Percentiles rank a stretch among this genome's conserved stretches.
phyloP scores from a whole-genome alignment of 345 rosid species.

The Psidium friedrichsthalianum region DNA sequence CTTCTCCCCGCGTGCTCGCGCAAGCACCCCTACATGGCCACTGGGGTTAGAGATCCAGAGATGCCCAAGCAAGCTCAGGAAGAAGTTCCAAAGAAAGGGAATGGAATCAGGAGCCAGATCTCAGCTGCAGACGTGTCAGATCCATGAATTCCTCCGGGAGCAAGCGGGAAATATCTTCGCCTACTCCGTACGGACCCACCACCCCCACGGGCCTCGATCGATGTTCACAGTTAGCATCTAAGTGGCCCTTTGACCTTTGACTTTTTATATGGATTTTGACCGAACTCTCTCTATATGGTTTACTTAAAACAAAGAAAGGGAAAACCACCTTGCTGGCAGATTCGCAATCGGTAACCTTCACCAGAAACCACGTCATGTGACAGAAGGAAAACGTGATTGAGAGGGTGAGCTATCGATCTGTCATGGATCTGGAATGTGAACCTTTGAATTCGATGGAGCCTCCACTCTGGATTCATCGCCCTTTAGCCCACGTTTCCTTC shows the following conservation, averaged over 20 bases:
- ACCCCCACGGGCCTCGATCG: not conserved
- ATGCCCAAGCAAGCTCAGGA: not conserved
- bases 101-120: not conserved
- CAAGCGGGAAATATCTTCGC: not conserved
- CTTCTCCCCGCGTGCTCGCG: no score
- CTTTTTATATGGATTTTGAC: not conserved
- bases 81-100: not conserved
- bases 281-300: not conserved
- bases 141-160: not conserved
- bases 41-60: not conserved
- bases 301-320: not conserved
- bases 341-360: not conserved
- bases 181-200: not conserved
- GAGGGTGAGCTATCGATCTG: not conserved
- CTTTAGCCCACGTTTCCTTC: no score
- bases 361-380: not conserved
- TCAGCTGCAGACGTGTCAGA: not conserved
- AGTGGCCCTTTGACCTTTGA: not conserved
- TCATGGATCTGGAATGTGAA: not conserved
- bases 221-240: not conserved
- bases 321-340: not conserved
- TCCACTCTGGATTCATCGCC: not conserved
- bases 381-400: not conserved
- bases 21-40: no score
- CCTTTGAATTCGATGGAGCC: not conserved